These are phyloP conservation scores for Phytophthora agathidicida DNA, from an alignment of 352 stramenopile genomes.

Conservation along the genomic window DNA sequence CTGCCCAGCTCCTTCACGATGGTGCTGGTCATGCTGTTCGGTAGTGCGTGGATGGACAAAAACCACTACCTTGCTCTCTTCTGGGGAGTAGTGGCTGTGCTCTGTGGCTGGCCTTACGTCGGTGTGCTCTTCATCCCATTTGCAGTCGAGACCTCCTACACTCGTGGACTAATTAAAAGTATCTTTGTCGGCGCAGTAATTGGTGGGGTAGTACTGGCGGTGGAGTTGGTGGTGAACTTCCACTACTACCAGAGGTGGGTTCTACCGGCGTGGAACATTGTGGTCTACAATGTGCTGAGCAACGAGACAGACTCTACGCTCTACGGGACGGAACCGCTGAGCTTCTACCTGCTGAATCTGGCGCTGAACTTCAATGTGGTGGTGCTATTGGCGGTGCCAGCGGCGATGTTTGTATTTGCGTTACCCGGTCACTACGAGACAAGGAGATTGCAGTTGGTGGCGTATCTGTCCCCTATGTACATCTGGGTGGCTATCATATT, in stretches of 20 bases:
- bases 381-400: constrained; percentile 67
- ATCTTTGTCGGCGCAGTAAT: constrained; percentile 65
- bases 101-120: constrained; percentile 98
- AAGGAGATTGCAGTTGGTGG: constrained; percentile 33
- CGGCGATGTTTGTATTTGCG: constrained; percentile 36
- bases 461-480: constrained; percentile 75
- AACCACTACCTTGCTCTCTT: constrained; percentile 79
- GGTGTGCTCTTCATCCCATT: constrained; percentile 96
- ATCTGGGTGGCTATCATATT: constrained; percentile 95
- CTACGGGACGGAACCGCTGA: constrained; percentile 95
- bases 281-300: constrained; percentile 95
- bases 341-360: constrained; percentile 97
- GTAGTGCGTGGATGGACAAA: constrained; percentile 79
- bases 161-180: constrained; percentile 55
- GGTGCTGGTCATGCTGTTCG: constrained; percentile 83
- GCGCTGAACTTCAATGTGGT: constrained; percentile 96
- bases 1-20: constrained; percentile 94
- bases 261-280: constrained; percentile 93
- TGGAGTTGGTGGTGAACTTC: constrained; percentile 89
- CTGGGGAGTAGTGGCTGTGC: constrained; percentile 90
- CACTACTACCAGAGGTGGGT: constrained; percentile 75
- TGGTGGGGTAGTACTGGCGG: constrained; percentile 62
- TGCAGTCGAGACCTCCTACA: constrained; percentile 78
- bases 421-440: constrained; percentile 46
- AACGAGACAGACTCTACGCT: constrained; percentile 94